Evolutionary conservation across 2,329 filamentous ascomycete genomes (phyloP), one percentile per base, ranked within the genome.

Genomic region (Coniella vitis): DNA sequence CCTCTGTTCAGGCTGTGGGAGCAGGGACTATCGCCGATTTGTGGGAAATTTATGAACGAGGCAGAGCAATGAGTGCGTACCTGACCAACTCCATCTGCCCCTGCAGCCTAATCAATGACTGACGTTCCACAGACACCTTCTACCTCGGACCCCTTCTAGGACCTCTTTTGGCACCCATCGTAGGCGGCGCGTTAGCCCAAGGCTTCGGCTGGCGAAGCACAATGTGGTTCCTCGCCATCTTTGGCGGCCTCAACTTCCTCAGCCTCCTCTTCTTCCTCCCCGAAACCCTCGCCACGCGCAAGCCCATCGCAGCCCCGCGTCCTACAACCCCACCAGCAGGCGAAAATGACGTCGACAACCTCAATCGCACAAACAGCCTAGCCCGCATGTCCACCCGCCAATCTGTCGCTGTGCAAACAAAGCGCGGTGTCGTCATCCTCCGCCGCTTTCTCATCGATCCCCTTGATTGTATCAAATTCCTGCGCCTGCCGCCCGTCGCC

Each of bases 11-110:
- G 63, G 84, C 87, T 7, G 87, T 93, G 7, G 87, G 88, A 4
- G 87, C 87, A 2, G 88, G 88, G 5, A 90, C 87, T 3, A 87
- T 93, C 50, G 83, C 87, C 38, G 87, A 93, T 61, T 73, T 91
- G 12, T 94, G 87, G 84, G 84, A 88, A 55, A 66, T 81, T 0
- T 74, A 70, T 42, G 83, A 91, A 62, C 73, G 88, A 43, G 88
- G 88, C 3, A 71, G 70, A 14, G 87, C 87, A n/a, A 93, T 93
- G 87, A 80, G 85, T 2, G 74, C 1, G 51, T 45, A 2, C 4
- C 16, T 10, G 1, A 32, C 12, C 4, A 2, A 7, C 4, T 41
- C 1, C 3, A 9, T n/a, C 19, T 38, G 0, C 16, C 9, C n/a
- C 9, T 17, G n/a, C 7, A 16, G n/a, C 4, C 29, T 17, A 9